Conservation (phyloP, 192 early-diverging fungal genomes). For the Radiomyces spectabilis region DNA sequence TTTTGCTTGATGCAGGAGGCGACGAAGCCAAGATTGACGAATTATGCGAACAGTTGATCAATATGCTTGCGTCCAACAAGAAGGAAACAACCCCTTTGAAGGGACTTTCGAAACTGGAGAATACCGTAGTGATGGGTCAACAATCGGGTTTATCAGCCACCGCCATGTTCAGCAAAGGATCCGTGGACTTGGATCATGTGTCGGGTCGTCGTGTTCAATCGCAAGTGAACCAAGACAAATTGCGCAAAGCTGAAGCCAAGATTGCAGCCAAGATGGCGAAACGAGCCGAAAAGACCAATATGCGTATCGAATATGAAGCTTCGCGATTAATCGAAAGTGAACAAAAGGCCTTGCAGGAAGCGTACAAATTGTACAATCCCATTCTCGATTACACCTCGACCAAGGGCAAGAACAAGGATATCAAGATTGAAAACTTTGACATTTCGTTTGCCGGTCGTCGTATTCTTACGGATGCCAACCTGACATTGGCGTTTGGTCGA, state of each 20-base stretch:
- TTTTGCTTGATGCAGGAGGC: conserved; percentile 64
- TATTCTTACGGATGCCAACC: conserved; percentile 81
- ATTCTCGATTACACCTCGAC: conserved; percentile 76
- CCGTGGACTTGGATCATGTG: conserved; percentile 61
- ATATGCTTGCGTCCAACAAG: conserved; percentile 36
- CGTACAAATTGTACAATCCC: conserved; percentile 85
- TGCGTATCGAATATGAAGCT: conserved; percentile 52
- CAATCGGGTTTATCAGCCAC: conserved; percentile 54
- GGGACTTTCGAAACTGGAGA: conserved; percentile 51
- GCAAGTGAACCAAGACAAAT: conserved; percentile 73
- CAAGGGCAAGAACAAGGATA: conserved; percentile 85
- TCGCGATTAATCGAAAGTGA: conserved; percentile 62
- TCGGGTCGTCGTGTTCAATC: conserved; percentile 57
- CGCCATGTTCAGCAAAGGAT: conserved; percentile 29
- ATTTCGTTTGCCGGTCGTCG: conserved; percentile 90
- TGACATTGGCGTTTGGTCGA: conserved; percentile 81
- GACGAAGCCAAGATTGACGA: conserved; percentile 50
- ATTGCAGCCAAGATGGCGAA: conserved; percentile 87
- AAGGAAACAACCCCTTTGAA: conserved; percentile 26
- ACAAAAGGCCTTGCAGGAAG: conserved; percentile 57
- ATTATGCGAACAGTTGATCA: conserved; percentile 65
- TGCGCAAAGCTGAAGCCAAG: conserved; percentile 88
- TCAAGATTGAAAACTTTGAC: conserved; percentile 96
- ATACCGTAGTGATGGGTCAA: conserved; percentile 63
- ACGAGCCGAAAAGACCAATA: conserved; percentile 56